These are phyloP conservation scores for Mesembryanthemum crystallinum DNA, from an alignment of 148 eudicot genomes.

Conservation along the genomic window DNA sequence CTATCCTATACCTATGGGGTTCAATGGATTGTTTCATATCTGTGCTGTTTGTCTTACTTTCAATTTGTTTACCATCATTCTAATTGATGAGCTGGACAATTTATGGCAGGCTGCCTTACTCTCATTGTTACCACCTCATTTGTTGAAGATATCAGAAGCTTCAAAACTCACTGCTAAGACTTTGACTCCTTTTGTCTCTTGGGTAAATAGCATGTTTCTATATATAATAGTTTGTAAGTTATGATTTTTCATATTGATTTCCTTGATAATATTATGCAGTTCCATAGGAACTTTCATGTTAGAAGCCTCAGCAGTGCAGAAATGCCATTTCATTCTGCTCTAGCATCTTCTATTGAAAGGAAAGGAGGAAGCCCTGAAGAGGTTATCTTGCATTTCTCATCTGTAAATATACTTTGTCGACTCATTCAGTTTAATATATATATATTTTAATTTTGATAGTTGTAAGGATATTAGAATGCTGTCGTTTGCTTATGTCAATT, in stretches of 20 bases:
- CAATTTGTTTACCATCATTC: not conserved
- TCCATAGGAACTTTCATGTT: conserved; percentile 60
- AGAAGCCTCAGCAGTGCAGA: conserved; percentile 44
- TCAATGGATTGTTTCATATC: not conserved
- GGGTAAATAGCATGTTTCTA: conserved; percentile 51
- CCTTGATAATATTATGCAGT: conserved; percentile 38
- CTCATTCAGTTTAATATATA: not conserved
- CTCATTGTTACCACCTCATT: conserved; percentile 66
- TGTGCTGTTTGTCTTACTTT: not conserved
- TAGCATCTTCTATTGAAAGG: conserved; percentile 63
- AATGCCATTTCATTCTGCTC: conserved; percentile 50
- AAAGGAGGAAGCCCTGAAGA: conserved; percentile 89
- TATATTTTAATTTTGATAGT: not conserved
- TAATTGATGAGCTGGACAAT: not conserved
- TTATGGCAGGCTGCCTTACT: conserved; percentile 80
- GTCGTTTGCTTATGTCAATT: too few species aligned
- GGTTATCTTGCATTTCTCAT: conserved; percentile 41
- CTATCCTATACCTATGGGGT: not conserved
- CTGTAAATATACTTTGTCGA: not conserved
- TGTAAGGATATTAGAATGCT: too few species aligned
- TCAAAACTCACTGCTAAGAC: conserved; percentile 48
- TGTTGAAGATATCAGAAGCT: conserved; percentile 55
- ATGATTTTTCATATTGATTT: not conserved
- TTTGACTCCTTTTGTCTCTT: conserved; percentile 65
- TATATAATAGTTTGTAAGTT: not conserved